These are phyloP conservation scores for Boletus subcaerulescens DNA, from an alignment of 768 basidiomycete species.

Conservation along the genomic window DNA sequence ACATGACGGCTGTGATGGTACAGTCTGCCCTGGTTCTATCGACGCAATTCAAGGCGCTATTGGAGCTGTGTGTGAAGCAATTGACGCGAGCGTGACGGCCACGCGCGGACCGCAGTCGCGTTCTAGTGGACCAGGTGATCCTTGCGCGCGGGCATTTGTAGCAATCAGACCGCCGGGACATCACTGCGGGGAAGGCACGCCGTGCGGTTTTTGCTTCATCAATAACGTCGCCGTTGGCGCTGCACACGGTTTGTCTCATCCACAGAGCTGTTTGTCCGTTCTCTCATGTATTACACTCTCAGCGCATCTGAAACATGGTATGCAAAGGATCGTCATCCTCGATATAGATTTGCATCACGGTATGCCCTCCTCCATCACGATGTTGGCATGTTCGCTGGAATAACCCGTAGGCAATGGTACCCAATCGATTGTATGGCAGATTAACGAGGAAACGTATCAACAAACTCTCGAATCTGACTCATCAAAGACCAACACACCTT, in stretches of 20 bases:
- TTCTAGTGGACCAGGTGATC: conserved; percentile 6
- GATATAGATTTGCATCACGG: conserved; percentile 62
- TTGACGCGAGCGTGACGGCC: conserved; percentile 57
- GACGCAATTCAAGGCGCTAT: conserved; percentile 79
- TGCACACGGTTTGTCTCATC: conserved; percentile 66
- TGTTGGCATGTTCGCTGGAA: background rate
- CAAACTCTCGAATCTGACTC: conserved; percentile 54
- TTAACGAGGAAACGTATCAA: conserved; percentile 84
- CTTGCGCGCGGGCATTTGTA: conserved; percentile 62
- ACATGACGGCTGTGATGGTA: background rate
- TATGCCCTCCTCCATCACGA: background rate
- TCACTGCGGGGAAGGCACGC: conserved; percentile 88
- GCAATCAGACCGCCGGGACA: conserved; percentile 90
- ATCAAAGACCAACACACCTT: conserved; percentile 23
- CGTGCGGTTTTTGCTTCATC: conserved; percentile 92
- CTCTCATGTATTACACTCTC: background rate
- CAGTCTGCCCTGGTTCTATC: conserved; percentile 78
- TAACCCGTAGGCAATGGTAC: conserved; percentile 78
- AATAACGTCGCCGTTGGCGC: conserved; percentile 92
- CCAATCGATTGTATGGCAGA: conserved; percentile 86
- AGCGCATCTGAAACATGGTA: conserved; percentile 80
- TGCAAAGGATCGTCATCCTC: conserved; percentile 79
- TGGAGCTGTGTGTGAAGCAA: conserved; percentile 84
- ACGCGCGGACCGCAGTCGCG: conserved; percentile 16
- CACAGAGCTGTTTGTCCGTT: background rate